A percentile compares a stretch with the other conserved stretches of the same genome.
These are phyloP conservation scores for Nannochloris sp. DNA, from an alignment of 139 green algal genomes.

Conservation along the genomic window DNA sequence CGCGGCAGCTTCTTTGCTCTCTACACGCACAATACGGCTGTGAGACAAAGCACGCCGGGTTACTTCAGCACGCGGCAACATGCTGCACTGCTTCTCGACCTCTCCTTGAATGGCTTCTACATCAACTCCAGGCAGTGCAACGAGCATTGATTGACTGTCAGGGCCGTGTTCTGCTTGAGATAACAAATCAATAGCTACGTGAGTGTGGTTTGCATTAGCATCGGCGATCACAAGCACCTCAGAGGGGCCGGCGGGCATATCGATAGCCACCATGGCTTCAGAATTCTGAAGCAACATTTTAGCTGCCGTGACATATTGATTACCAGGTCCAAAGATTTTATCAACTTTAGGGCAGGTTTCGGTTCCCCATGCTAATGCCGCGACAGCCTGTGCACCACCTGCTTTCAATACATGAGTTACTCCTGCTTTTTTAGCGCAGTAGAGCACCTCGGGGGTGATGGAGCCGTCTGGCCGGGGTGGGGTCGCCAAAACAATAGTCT, in stretches of 20 bases:
- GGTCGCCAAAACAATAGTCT: constrained; percentile 93
- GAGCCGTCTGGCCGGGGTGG: constrained; percentile 73
- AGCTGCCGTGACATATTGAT: constrained; percentile 87
- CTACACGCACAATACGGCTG: constrained; percentile 68
- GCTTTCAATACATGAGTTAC: constrained; percentile 95
- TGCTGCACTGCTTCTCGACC: constrained; percentile 71
- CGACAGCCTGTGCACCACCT: constrained; percentile 90
- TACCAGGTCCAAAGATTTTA: constrained; percentile 84
- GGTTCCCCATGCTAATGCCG: constrained; percentile 94
- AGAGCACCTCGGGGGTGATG: constrained; percentile 80
- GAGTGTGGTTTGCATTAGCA: constrained; percentile 50
- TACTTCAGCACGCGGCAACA: constrained; percentile 78
- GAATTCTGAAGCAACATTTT: constrained; percentile 90
- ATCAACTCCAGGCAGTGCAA: constrained; percentile 83
- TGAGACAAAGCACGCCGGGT: constrained; percentile 83
- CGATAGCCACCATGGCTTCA: constrained; percentile 95
- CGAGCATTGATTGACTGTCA: constrained; percentile 86
- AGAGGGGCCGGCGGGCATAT: constrained; percentile 91
- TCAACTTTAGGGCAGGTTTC: constrained; percentile 89
- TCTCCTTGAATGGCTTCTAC: constrained; percentile 65
- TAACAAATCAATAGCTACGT: constrained; percentile 92
- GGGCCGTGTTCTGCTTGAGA: constrained; percentile 96
- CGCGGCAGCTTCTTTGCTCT: constrained; percentile 54
- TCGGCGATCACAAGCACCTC: constrained; percentile 94
- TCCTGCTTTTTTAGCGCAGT: constrained; percentile 90